Base-by-base conservation (phyloP, 257 asterid genomes). In the Agastache rugosa region DNA sequence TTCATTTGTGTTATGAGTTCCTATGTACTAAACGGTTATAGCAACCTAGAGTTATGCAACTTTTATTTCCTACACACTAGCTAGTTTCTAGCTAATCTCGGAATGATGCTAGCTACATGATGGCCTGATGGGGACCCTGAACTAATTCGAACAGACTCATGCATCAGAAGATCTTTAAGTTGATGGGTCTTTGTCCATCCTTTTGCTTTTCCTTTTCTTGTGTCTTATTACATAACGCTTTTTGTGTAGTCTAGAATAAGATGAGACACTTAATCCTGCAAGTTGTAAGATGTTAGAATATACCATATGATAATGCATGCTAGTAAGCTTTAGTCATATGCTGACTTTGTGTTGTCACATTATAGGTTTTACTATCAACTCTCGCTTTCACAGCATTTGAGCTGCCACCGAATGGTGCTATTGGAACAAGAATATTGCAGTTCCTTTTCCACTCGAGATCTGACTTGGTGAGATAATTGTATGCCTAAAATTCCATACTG, bases 361-460 rank as follows among this genome's bases (percentile, higher is more conserved):
- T 89, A 76, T 82, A 95, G 99, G 99, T 95, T 84, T 72, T 95
- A 72, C 71, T 95, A 73, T 90, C 89, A 67, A 95, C 99, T 63
- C 91, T 95, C 42, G 99, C 99, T 77, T 95, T 95, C 87, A 83
- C 98, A 47, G 96, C 98, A 47, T 95, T 95, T 83, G 99, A 95
- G 88, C 96, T 95, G 80, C 99, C 99, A 66, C 96, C 99, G 54
- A 95, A 95, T 84, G 90, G 80, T 70, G 98, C 98, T 50, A 75
- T 95, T 29, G 99, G 99, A 67, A 95, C 99, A 65, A 87, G 81
- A 87, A 85, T 92, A 82, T 80, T 95, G 90, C 80, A 84, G 89
- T 95, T 92, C 59, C 91, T 95, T 67, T 95, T 95, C 84, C 96
- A 90, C 88, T 92, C 99, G 47, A 92, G 99, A 82, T 78, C 97